These are phyloP conservation scores for Penicillium verhagenii DNA, from an alignment of 495 filamentous ascomycete species.

Conservation along the genomic window DNA sequence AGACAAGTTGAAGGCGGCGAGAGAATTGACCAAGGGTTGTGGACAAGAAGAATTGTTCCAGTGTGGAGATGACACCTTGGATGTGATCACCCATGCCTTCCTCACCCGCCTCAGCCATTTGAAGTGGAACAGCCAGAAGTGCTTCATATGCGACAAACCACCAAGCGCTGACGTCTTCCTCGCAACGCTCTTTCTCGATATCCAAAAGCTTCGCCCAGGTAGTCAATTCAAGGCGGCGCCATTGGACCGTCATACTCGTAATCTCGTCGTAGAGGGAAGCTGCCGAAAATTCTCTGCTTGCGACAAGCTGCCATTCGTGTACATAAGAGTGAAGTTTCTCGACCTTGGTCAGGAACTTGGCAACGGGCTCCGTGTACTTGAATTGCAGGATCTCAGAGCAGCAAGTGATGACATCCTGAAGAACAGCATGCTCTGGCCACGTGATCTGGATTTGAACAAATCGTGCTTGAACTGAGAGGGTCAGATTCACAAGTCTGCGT, in stretches of 20 bases:
- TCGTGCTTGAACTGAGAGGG: slow-evolving; percentile 62
- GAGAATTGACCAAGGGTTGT: slow-evolving; percentile 78
- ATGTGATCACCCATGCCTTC: slow-evolving; percentile 61
- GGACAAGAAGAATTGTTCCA: slow-evolving; percentile 71
- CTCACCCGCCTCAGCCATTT: slow-evolving; percentile 52
- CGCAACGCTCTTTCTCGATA: slow-evolving; percentile 70
- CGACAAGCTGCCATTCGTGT: slow-evolving; percentile 91
- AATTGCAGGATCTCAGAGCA: slow-evolving; percentile 74
- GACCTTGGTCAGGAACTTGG: slow-evolving; percentile 75
- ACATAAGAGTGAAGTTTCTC: slow-evolving; percentile 81
- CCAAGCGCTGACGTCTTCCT: slow-evolving; percentile 79
- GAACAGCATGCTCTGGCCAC: slow-evolving; percentile 73
- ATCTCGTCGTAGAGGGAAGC: slow-evolving; percentile 67
- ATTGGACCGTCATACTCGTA: slow-evolving; percentile 72
- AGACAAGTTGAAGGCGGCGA: slow-evolving; percentile 68
- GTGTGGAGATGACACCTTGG: slow-evolving; percentile 62
- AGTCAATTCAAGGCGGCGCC: slow-evolving; percentile 85
- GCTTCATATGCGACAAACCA: slow-evolving; percentile 96
- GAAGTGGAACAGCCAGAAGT: slow-evolving; percentile 71
- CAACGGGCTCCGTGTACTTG: slow-evolving; percentile 79
- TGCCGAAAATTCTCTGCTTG: slow-evolving; percentile 74
- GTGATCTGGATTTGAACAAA: slow-evolving; percentile 66
- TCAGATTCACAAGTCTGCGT: slow-evolving; percentile 63
- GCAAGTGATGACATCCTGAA: slow-evolving; percentile 70
- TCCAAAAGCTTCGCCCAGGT: slow-evolving; percentile 93